These are phyloP conservation scores for Taphrina deformans DNA, from an alignment of 1,139 yeast genomes.

Conservation along the genomic window DNA sequence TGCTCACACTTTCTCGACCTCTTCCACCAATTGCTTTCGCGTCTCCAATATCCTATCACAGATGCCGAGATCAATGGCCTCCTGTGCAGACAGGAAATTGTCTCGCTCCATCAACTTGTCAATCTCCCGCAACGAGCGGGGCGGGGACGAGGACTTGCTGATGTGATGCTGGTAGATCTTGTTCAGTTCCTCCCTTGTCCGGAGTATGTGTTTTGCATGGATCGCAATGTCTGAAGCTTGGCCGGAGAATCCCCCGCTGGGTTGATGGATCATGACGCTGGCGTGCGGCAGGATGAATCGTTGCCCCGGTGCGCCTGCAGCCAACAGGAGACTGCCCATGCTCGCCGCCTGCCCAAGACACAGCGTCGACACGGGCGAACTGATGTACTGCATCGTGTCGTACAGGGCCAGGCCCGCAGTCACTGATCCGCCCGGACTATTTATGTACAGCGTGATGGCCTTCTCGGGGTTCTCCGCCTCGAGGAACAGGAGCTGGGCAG, in stretches of 20 bases:
- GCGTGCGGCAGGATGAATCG: slow-evolving; percentile 45
- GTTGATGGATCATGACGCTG: slow-evolving; percentile 47
- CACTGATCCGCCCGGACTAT: slow-evolving; percentile 47
- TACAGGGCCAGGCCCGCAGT: slow-evolving; percentile 47
- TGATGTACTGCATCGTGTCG: slow-evolving; percentile 47
- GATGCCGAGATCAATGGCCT: slow-evolving; percentile 44
- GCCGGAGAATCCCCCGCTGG: slow-evolving; percentile 45
- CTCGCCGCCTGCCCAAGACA: slow-evolving; percentile 47
- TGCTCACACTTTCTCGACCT: background rate
- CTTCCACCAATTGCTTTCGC: slow-evolving; percentile 15
- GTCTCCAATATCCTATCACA: slow-evolving; percentile 43
- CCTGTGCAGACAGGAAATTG: slow-evolving; percentile 42
- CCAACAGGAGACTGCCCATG: slow-evolving; percentile 45
- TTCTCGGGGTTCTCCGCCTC: slow-evolving; percentile 44
- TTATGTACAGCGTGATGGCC: slow-evolving; percentile 45
- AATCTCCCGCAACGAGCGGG: slow-evolving; percentile 39
- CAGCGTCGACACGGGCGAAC: slow-evolving; percentile 45
- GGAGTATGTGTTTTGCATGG: slow-evolving; percentile 45
- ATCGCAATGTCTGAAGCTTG: slow-evolving; percentile 43
- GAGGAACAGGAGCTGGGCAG: slow-evolving; percentile 45
- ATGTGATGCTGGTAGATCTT: slow-evolving; percentile 43
- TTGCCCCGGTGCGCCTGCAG: slow-evolving; percentile 43
- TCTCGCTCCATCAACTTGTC: slow-evolving; percentile 44
- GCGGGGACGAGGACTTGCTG: slow-evolving; percentile 34
- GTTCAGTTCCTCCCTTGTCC: slow-evolving; percentile 43